Percentiles rank a stretch among this genome's conserved stretches.
Evolutionary conservation across 2,329 filamentous ascomycete species (phyloP).

Genomic region (Fusarium secorum): DNA sequence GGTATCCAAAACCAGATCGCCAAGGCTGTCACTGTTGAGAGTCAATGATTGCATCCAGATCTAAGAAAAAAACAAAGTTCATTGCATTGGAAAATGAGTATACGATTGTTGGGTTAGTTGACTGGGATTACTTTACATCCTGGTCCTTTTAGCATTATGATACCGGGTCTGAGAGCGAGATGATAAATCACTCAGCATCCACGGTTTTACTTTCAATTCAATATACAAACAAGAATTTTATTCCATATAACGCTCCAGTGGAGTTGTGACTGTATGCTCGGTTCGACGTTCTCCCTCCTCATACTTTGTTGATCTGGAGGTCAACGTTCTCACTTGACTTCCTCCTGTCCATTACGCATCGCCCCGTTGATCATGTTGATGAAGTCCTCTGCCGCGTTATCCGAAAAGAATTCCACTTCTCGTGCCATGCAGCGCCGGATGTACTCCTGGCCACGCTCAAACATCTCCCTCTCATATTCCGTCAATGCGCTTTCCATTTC

Average conservation of each 20-base stretch:
- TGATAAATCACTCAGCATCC: constrained; percentile 34
- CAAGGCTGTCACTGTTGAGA: constrained; percentile 24
- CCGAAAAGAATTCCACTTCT: not conserved
- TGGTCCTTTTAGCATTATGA: constrained; percentile 5
- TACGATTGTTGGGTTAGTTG: not conserved
- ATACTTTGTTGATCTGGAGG: not conserved
- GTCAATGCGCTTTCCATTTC: not conserved
- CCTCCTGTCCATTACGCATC: accelerated
- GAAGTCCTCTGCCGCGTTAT: not conserved
- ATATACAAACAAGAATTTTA: constrained; percentile 12
- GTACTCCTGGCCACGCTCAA: not conserved
- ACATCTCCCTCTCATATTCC: not conserved
- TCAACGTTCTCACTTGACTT: accelerated
- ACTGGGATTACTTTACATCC: not conserved
- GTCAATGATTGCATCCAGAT: not conserved
- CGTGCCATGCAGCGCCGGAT: not conserved
- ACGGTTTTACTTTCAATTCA: constrained; percentile 21
- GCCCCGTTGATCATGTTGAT: not conserved
- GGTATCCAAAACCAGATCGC: constrained; percentile 10
- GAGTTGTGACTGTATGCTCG: not conserved
- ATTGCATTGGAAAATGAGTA: not conserved
- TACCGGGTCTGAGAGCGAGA: constrained; percentile 30
- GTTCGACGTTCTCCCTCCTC: accelerated
- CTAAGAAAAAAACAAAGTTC: not conserved
- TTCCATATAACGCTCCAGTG: not conserved